Conservation (phyloP, 73 alveolate species). For the Effrenium voratum region DNA sequence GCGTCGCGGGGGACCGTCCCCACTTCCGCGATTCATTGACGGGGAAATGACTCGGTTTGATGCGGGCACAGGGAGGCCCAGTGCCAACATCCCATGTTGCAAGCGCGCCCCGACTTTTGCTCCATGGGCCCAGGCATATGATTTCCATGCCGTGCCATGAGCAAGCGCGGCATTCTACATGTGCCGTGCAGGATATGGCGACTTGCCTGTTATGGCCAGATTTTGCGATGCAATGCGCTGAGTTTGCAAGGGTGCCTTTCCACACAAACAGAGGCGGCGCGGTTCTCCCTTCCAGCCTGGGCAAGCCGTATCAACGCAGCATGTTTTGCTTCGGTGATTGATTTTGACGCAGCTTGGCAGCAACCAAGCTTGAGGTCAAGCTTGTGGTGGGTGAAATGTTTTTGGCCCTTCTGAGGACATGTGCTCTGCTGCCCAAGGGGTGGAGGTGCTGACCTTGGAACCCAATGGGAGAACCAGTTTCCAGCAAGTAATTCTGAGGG, state of each 20-base stretch:
- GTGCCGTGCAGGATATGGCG: constrained; percentile 67
- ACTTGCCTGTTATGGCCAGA: neutral
- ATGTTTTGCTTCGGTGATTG: constrained; percentile 34
- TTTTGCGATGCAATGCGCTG: neutral
- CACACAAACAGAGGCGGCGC: neutral
- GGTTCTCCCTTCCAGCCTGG: constrained; percentile 87
- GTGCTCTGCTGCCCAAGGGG: too few relatives aligned
- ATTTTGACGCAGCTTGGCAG: constrained; percentile 44
- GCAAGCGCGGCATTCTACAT: constrained; percentile 60
- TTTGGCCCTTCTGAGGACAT: too few relatives aligned
- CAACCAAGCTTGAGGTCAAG: neutral
- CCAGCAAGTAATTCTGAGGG: neutral
- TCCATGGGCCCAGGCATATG: constrained; percentile 80
- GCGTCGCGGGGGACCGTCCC: too few relatives aligned
- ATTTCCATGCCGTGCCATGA: constrained; percentile 62
- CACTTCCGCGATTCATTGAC: neutral
- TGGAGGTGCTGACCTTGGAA: too few relatives aligned
- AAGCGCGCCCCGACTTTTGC: too few relatives aligned
- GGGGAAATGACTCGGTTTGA: neutral
- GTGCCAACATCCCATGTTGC: too few relatives aligned
- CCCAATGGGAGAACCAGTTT: too few relatives aligned
- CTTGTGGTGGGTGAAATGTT: neutral
- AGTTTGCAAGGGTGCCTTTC: neutral
- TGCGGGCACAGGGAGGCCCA: neutral
- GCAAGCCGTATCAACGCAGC: constrained; percentile 88